These are phyloP conservation scores for Beauveria bassiana DNA, from an alignment of 2,329 filamentous ascomycete genomes.

Conservation along the genomic window DNA sequence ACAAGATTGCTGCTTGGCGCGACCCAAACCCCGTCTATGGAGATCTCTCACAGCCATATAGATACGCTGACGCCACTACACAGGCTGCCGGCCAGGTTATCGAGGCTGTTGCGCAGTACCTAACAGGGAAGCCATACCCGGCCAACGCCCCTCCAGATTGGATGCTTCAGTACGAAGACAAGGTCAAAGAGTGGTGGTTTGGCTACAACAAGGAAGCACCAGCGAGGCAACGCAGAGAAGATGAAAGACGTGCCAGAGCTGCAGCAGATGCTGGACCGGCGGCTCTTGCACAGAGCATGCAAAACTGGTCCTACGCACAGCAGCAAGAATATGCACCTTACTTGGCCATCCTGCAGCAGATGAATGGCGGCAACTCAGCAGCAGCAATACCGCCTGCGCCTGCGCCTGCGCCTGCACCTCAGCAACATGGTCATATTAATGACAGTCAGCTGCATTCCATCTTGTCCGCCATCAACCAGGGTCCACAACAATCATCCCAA, in stretches of 20 bases:
- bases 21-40: conserved; percentile 32
- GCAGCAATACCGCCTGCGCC: conserved; percentile 16
- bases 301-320: conserved; percentile 35
- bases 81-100: conserved; percentile 36
- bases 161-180: conserved; percentile 38
- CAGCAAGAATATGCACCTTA: conserved; percentile 35
- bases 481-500: conserved; percentile 18
- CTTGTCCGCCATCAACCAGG: conserved; percentile 34
- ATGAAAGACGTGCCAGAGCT: conserved; percentile 28
- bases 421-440: conserved; percentile 23
- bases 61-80: conserved; percentile 36
- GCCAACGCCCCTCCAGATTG: conserved; percentile 45
- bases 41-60: conserved; percentile 22
- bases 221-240: conserved; percentile 30
- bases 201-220: conserved; percentile 36
- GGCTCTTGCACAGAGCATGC: conserved; percentile 28
- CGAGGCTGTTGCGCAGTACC: conserved; percentile 32
- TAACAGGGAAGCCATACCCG: conserved; percentile 41
- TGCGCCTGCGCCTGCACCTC: conserved; percentile 7
- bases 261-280: conserved; percentile 23
- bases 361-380: conserved; percentile 24
- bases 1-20: conserved; percentile 34
- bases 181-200: conserved; percentile 44
- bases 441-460: conserved; percentile 36
- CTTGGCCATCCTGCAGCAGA: conserved; percentile 34